These are phyloP conservation scores for Selenicereus undatus DNA, from an alignment of 148 eudicot species.

Conservation along the genomic window DNA sequence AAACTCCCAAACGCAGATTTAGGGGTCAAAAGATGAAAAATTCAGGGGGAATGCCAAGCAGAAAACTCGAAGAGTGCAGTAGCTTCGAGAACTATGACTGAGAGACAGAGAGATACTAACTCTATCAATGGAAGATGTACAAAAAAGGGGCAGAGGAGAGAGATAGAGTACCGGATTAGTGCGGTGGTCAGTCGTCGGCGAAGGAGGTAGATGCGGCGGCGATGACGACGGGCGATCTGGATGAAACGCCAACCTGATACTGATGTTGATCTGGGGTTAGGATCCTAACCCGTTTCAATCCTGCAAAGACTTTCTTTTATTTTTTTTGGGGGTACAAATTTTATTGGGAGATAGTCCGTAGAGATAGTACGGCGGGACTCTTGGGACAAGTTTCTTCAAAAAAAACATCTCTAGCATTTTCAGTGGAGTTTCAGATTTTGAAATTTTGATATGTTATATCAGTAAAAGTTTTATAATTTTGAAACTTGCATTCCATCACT, in stretches of 20 bases:
- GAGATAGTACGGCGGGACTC: too few species aligned
- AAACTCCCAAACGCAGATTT: not conserved
- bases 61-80: not conserved
- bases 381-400: too few species aligned
- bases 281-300: too few species aligned
- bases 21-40: not conserved
- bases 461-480: too few species aligned
- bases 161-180: not conserved
- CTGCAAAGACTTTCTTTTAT: too few species aligned
- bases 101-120: not conserved
- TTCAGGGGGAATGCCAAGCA: not conserved
- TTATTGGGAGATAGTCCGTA: too few species aligned
- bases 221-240: not conserved
- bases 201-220: not conserved
- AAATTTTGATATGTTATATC: too few species aligned
- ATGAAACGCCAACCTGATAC: not conserved
- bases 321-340: too few species aligned
- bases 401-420: too few species aligned
- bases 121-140: not conserved
- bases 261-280: not conserved
- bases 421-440: too few species aligned
- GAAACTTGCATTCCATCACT: too few species aligned
- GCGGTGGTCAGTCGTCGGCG: not conserved
- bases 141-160: not conserved
- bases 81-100: not conserved